Evolutionary conservation across 345 rosid genomes (phyloP).

Genomic region (Camelina neglecta): DNA sequence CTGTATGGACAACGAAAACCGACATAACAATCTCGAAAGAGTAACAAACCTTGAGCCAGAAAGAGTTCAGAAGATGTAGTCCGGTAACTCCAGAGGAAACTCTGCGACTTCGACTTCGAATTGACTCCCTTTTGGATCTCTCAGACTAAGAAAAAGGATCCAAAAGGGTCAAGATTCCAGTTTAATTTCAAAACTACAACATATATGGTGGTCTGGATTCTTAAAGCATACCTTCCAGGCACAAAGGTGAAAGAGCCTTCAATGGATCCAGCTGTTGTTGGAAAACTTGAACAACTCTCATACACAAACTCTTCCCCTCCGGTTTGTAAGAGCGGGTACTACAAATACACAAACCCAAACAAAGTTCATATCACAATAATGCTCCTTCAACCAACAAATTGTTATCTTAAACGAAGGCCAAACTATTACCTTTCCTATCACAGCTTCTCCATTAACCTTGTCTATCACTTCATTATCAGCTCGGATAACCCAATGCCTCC

Average conservation of each 20-base stretch:
- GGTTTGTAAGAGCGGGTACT: constrained; percentile 73
- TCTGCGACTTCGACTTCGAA: constrained; percentile 66
- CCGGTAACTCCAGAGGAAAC: constrained; percentile 65
- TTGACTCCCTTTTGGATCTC: constrained; percentile 57
- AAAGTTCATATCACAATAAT: neutral
- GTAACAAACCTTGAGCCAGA: constrained; percentile 17
- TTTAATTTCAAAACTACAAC: constrained; percentile 3
- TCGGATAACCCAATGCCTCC: constrained; percentile 74
- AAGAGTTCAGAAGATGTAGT: constrained; percentile 61
- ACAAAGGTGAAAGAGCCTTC: constrained; percentile 88
- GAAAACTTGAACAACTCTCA: constrained; percentile 56
- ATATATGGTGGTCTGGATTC: neutral
- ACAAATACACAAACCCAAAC: neutral
- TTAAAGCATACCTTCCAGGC: constrained; percentile 71
- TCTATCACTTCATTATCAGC: constrained; percentile 54
- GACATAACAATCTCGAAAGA: constrained; percentile 5
- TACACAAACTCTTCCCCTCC: constrained; percentile 77
- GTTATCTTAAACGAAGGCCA: neutral
- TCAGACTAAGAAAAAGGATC: constrained; percentile 49
- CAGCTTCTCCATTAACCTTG: constrained; percentile 61
- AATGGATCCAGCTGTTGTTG: constrained; percentile 56
- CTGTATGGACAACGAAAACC: constrained; percentile 1
- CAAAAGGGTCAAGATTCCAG: neutral
- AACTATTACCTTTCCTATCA: constrained; percentile 61
- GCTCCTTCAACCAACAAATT: neutral